Percentiles rank a stretch among this genome's conserved stretches.
phyloP scores from a whole-genome alignment of 805 yeast species.

The Cephaloascus albidus region DNA sequence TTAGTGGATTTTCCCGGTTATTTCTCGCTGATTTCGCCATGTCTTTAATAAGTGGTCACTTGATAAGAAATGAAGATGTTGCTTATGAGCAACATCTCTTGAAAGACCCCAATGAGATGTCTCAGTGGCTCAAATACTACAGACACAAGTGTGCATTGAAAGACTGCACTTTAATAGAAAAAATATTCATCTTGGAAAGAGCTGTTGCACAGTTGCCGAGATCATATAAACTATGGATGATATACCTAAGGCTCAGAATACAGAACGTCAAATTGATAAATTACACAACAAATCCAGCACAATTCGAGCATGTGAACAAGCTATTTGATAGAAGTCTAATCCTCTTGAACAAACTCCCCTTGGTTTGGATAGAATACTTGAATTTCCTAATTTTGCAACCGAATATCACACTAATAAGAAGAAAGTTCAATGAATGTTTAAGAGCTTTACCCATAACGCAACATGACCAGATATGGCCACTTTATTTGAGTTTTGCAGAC shows the following conservation, averaged over 20 bases:
- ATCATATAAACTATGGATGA: slow-evolving; percentile 47
- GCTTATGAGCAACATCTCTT: slow-evolving; percentile 24
- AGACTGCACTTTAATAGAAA: slow-evolving; percentile 15
- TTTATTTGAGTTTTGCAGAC: slow-evolving; percentile 48
- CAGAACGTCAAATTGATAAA: slow-evolving; percentile 14
- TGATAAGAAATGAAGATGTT: slow-evolving; percentile 16
- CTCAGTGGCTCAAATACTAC: slow-evolving; percentile 38
- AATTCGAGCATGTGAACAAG: slow-evolving; percentile 23
- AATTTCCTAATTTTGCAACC: slow-evolving; percentile 24
- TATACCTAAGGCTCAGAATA: slow-evolving; percentile 33
- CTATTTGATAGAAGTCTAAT: slow-evolving; percentile 40
- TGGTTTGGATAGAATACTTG: slow-evolving; percentile 44
- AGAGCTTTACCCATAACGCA: slow-evolving; percentile 37
- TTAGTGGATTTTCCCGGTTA: too few species aligned
- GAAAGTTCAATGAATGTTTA: slow-evolving; percentile 40
- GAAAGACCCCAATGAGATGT: slow-evolving; percentile 20
- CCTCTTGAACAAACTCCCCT: slow-evolving; percentile 32
- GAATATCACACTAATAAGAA: slow-evolving; percentile 28
- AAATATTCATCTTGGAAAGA: slow-evolving; percentile 41
- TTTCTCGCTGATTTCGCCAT: too few species aligned
- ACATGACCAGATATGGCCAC: slow-evolving; percentile 33
- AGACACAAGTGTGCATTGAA: slow-evolving; percentile 16
- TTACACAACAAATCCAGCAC: slow-evolving; percentile 16
- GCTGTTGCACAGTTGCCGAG: slow-evolving; percentile 34
- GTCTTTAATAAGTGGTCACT: not conserved